Conservation (phyloP, 2,329 filamentous ascomycete species). For the Apiospora hydei region DNA sequence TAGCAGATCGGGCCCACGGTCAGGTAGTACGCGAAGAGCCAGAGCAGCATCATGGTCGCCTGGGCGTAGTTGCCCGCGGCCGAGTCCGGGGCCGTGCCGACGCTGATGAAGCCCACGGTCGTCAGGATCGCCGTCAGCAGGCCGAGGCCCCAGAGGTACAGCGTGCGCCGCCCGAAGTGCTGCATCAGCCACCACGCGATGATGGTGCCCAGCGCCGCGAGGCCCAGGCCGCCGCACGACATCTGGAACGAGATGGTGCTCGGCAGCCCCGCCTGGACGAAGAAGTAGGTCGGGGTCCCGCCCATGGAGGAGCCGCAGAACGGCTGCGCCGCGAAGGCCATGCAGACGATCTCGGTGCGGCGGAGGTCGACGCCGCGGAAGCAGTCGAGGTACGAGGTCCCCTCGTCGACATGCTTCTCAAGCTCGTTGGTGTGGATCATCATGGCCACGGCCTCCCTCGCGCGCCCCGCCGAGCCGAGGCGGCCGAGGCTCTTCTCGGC, state of each 20-base stretch:
- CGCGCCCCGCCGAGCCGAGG: slow-evolving; percentile 33
- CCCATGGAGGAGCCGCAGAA: slow-evolving; percentile 34
- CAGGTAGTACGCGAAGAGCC: slow-evolving; percentile 48
- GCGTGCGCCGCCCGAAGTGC: slow-evolving; percentile 44
- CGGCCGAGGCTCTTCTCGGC: slow-evolving; percentile 41
- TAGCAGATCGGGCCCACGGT: slow-evolving; percentile 52
- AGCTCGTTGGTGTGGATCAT: slow-evolving; percentile 48
- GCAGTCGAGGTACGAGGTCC: slow-evolving; percentile 46
- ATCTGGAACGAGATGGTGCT: slow-evolving; percentile 33
- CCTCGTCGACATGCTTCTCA: slow-evolving; percentile 40
- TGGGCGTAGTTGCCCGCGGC: slow-evolving; percentile 42
- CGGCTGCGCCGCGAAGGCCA: slow-evolving; percentile 36
- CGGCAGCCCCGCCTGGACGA: slow-evolving; percentile 38
- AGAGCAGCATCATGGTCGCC: slow-evolving; percentile 45
- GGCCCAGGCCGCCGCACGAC: slow-evolving; percentile 41
- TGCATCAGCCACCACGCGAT: slow-evolving; percentile 44
- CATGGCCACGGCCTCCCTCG: slow-evolving; percentile 43
- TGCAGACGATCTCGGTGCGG: slow-evolving; percentile 41
- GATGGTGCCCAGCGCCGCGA: slow-evolving; percentile 47
- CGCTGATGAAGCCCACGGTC: slow-evolving; percentile 43
- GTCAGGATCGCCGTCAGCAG: slow-evolving; percentile 44
- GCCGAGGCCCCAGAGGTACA: slow-evolving; percentile 45
- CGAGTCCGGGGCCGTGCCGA: slow-evolving; percentile 28
- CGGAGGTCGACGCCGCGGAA: slow-evolving; percentile 47
- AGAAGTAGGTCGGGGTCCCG: slow-evolving; percentile 42